A percentile compares a stretch with the other conserved stretches of the same genome.
These are phyloP conservation scores for Bipolaris victoriae DNA, from an alignment of 2,329 filamentous ascomycete species.

Conservation along the genomic window DNA sequence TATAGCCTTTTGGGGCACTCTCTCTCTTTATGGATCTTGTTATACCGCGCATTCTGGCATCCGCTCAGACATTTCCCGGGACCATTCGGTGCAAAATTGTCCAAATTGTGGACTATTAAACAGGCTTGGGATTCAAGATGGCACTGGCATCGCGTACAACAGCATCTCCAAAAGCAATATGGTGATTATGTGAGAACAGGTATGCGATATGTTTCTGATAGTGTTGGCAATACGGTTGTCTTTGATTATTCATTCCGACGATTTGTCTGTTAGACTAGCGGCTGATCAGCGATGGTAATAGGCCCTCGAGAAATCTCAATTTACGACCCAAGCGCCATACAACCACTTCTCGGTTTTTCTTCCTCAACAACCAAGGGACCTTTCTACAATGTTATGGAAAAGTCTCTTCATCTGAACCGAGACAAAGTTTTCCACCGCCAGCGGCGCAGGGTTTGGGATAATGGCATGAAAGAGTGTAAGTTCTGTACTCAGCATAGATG, in stretches of 20 bases:
- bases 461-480: neutral
- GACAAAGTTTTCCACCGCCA: neutral
- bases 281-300: neutral
- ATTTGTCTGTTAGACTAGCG: neutral
- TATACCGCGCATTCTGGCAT: neutral
- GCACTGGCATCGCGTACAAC: neutral
- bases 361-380: neutral
- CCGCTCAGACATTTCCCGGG: neutral
- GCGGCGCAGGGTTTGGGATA: neutral
- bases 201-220: neutral
- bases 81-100: neutral
- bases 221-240: neutral
- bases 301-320: neutral
- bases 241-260: neutral
- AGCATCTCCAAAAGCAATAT: neutral
- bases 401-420: neutral
- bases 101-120: neutral
- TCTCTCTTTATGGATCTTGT: neutral
- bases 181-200: neutral
- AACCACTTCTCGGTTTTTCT: neutral
- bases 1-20: neutral
- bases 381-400: neutral
- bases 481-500: neutral
- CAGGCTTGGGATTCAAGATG: neutral
- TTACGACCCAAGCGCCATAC: neutral